Conservation (phyloP, 108 stramenopile genomes). For the Epithemia pelagica region DNA sequence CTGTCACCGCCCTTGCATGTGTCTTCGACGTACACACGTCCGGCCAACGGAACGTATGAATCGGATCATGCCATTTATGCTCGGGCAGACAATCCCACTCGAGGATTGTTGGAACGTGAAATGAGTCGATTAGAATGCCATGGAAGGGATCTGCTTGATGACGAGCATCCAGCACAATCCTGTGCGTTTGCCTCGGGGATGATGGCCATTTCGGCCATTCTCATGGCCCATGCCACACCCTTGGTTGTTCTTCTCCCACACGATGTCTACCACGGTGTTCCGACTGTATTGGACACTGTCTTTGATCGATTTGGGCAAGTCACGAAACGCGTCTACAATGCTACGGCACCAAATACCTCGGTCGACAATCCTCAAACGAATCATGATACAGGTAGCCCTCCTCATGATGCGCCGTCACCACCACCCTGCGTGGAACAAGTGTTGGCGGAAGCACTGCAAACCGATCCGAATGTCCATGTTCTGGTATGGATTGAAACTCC, state of each 20-base stretch:
- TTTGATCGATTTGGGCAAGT: slow-evolving; percentile 56
- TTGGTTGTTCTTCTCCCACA: slow-evolving; percentile 55
- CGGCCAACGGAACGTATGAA: slow-evolving; percentile 57
- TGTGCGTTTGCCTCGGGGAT: slow-evolving; percentile 87
- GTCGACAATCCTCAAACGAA: too few species aligned
- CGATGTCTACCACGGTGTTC: slow-evolving; percentile 83
- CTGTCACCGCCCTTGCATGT: slow-evolving; percentile 70
- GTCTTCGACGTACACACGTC: slow-evolving; percentile 73
- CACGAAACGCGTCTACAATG: slow-evolving; percentile 7
- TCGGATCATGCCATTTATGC: slow-evolving; percentile 45
- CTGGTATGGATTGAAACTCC: slow-evolving; percentile 92
- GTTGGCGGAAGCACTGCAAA: slow-evolving; percentile 6
- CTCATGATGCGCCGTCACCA: too few species aligned
- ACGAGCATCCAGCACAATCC: neutral
- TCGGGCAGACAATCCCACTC: slow-evolving; percentile 74
- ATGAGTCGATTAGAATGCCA: slow-evolving; percentile 50
- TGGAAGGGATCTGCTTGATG: neutral
- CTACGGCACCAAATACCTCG: too few species aligned
- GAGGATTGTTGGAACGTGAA: slow-evolving; percentile 51
- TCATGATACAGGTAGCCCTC: too few species aligned
- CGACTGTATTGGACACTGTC: slow-evolving; percentile 44
- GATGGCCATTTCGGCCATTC: slow-evolving; percentile 68
- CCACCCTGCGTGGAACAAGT: slow-evolving; percentile 69
- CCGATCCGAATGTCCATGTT: slow-evolving; percentile 10
- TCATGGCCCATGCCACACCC: slow-evolving; percentile 58